Evolutionary conservation across 345 rosid species (phyloP), one percentile per base, ranked within the genome.

Genomic region (Adansonia digitata): DNA sequence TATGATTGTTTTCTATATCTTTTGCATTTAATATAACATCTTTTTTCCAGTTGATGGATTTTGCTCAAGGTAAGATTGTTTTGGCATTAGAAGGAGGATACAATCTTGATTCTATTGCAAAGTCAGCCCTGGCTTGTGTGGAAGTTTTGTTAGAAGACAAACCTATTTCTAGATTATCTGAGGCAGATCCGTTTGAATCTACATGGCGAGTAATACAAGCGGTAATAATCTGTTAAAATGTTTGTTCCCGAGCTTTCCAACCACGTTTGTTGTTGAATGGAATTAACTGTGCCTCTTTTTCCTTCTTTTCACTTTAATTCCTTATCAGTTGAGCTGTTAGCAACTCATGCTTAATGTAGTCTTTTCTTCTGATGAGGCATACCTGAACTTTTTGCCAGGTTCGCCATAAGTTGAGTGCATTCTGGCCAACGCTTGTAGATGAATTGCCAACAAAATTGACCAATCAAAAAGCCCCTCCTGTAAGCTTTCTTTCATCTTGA

Each of bases 61-160:
- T 94, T 85, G 94, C 89, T 34, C 82, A 84, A 75, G 97, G 98
- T 72, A 92, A 87, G 90, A 78, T 94, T 77, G 92, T 91, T 45
- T 77, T 92, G 84, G 95, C 94, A 46, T 74, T 94, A 77, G 98
- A 94, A 83, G 98, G 98, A 79, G 98, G 98, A 20, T 94, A 94
- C 89, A 92, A 91, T 81, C 95, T 91, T 29, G 76, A 85, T 70
- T 91, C 98, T 13, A 84, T 91, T 69, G 93, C 98, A 86, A 87
- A 89, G 79, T 92, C 95, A 52, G 88, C 85, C 74, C 88, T 93
- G 29, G 99, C 98, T 20, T 95, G 99, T 81, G 76, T 95, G 85
- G 74, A 89, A 84, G 94, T 91, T 78, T 79, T 93, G 81, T 90
- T 95, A 57, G 97, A 87, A 52, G 83, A 81, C 71, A 83, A 88